Conservation (phyloP, 345 rosid genomes). For the Sonneratia alba region DNA sequence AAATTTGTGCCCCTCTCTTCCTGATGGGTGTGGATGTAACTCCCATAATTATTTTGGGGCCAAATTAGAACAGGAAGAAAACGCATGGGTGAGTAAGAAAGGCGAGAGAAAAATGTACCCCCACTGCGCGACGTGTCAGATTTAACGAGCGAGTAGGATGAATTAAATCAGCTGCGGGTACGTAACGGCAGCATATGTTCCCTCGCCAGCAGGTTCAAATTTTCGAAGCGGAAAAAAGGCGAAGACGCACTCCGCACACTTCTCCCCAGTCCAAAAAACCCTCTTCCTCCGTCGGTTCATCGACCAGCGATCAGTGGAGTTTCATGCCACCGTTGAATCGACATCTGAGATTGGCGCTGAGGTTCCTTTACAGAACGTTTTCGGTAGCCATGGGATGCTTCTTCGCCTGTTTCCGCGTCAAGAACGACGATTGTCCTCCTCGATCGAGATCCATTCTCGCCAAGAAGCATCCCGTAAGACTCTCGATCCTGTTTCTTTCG, state of each 20-base stretch:
- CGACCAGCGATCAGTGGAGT: background rate
- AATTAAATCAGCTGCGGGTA: too few relatives aligned
- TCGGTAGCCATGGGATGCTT: constrained; percentile 69
- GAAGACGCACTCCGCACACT: constrained; percentile 16
- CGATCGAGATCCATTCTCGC: constrained; percentile 26
- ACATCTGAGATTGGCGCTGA: constrained; percentile 25
- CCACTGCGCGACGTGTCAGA: background rate
- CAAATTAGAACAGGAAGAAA: background rate
- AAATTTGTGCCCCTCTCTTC: too few relatives aligned
- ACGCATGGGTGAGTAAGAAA: background rate
- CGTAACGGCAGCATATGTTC: background rate
- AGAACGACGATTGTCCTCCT: constrained; percentile 26
- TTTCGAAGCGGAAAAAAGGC: constrained; percentile 18
- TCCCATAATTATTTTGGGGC: background rate
- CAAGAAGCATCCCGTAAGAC: constrained; percentile 24
- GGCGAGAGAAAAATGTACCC: background rate
- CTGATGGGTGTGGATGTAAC: too few relatives aligned
- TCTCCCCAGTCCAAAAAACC: background rate
- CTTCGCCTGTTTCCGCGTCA: constrained; percentile 58
- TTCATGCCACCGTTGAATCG: constrained; percentile 21
- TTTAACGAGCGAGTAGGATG: too few relatives aligned
- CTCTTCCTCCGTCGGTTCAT: background rate
- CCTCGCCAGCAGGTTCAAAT: constrained; percentile 29
- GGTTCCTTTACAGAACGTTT: constrained; percentile 25
- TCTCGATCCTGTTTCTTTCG: background rate